Conservation (phyloP, 2,329 filamentous ascomycete species). For the Metarhizium humberi region DNA sequence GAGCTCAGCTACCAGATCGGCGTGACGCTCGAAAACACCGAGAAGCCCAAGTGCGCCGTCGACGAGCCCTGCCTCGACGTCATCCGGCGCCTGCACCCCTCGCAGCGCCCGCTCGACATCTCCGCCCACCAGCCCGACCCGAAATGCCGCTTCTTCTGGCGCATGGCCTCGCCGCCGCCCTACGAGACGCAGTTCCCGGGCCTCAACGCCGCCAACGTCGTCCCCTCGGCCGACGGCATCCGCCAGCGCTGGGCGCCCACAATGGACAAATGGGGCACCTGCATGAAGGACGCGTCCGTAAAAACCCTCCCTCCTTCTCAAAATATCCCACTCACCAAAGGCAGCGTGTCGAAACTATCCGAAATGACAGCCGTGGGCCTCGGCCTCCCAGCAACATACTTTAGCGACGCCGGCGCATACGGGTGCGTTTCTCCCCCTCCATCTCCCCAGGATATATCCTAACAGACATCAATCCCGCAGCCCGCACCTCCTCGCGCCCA, state of each 20-base stretch:
- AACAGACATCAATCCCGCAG: constrained; percentile 18
- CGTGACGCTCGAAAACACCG: constrained; percentile 53
- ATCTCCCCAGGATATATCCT: not conserved
- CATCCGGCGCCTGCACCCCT: constrained; percentile 43
- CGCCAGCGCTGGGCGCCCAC: constrained; percentile 39
- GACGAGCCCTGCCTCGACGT: constrained; percentile 51
- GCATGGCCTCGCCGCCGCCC: constrained; percentile 44
- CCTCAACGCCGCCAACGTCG: constrained; percentile 45
- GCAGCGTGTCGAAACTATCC: constrained; percentile 44
- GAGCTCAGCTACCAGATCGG: constrained; percentile 52
- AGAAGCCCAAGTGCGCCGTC: constrained; percentile 54
- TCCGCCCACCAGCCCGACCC: constrained; percentile 47
- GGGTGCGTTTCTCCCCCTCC: constrained; percentile 27
- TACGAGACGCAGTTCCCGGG: constrained; percentile 46
- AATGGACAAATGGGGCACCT: constrained; percentile 48
- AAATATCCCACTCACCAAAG: constrained; percentile 1
- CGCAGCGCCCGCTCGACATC: constrained; percentile 49
- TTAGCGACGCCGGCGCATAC: constrained; percentile 45
- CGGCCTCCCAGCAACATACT: constrained; percentile 41
- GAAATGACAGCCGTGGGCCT: constrained; percentile 51
- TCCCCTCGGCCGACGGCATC: constrained; percentile 40
- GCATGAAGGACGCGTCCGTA: constrained; percentile 50
- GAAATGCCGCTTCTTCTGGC: constrained; percentile 56
- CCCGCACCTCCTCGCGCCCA: constrained; percentile 53
- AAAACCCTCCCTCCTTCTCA: not conserved